Base-by-base conservation (phyloP, 2,329 filamentous ascomycete species). In the Macrophomina tecta region DNA sequence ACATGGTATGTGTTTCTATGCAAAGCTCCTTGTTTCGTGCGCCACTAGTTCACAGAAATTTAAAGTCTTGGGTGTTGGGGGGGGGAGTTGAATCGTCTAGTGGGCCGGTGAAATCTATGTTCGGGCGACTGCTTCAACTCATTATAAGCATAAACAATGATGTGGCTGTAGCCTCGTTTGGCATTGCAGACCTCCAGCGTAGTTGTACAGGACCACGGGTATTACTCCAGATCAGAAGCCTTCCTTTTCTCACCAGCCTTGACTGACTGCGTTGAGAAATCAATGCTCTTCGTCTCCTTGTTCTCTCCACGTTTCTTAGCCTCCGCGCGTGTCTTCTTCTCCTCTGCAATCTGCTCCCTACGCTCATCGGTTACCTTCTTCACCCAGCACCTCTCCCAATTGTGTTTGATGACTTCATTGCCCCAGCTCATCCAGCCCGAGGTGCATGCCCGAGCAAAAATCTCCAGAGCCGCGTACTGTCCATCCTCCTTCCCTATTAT, bases 391-490 rank as follows among this genome's bases (percentile, higher is more conserved):
- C 80, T 79, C 6, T 82, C 76, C 68, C 84, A 82, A 73, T 94
- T 92, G 72, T 91, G 93, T 68, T 86, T 86, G 67, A 92, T 76
- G 8, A 87, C 89, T 72, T 94, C 89, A 71, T 93, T 85, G 3
- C 92, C 92, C 91, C 90, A 94, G 34, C 86, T 86, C 85, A 89
- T 91, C 91, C 92, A 94, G 0, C 90, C 90, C 7, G 87, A 84
- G 1, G 91, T 92, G 52, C 93, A 78, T 74, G 90, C 88, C 66
- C 92, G 84, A 1, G 91, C 90, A 79, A 94, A 95, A 1, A 94
- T 82, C 77, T 95, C 92, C n/a, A 94, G 80, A 2, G 85, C 90
- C 16, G 75, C 73, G 70, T 87, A 89, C 2, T 81, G 76, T 2
- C 73, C 70, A 0, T 73, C 70, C 18, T 75, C 69, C 28, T 45